Base-by-base conservation (phyloP, 805 yeast genomes). In the Lipomyces sp. region DNA sequence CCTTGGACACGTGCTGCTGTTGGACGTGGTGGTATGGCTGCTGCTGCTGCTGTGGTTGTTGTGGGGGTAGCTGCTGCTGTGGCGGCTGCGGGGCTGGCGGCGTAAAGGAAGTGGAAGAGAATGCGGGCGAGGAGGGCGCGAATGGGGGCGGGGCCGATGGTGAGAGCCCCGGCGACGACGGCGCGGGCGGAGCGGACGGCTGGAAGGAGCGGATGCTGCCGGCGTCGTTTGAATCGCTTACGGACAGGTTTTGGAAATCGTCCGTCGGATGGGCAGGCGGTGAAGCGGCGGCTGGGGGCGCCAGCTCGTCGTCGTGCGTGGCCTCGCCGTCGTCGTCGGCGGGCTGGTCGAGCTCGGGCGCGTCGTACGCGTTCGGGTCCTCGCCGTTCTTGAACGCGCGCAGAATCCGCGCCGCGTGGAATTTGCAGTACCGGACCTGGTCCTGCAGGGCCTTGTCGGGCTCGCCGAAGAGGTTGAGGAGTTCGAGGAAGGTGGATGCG, bases 361-460 rank as follows among this genome's bases (percentile, higher is more conserved):
- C 69, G 39, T 72, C 71, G 59, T 74, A 71, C 37, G 74, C 81
- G 65, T 83, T 79, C 4, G 86, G 86, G 60, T 82, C 81, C 33
- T 74, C 73, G 1, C 80, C 81, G 5, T 64, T 63, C 52, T 71
- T 75, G 34, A 72, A 59, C 0, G 79, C 73, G 54, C 72, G 75
- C 45, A 82, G 63, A 24, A 83, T 81, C 34, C 85, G 67, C 6
- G 79, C 74, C 14, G 83, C 78, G 55, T 81, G 84, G 62, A 70
- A 82, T 63, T 82, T 82, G 14, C 85, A 78, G 58, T 78, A 84
- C 61, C 79, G 80, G 41, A 75, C 71, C 61, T 79, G 78, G 43
- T 68, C 67, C 32, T 59, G 46, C 2, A 65, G n/a, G 2, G 22
- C 29, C 31, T 48, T 23, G 39, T 55, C 59, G 3, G 52, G 46